Evolutionary conservation across 768 basidiomycete species (phyloP).

Genomic region (Trichaptum fuscoviolaceum): DNA sequence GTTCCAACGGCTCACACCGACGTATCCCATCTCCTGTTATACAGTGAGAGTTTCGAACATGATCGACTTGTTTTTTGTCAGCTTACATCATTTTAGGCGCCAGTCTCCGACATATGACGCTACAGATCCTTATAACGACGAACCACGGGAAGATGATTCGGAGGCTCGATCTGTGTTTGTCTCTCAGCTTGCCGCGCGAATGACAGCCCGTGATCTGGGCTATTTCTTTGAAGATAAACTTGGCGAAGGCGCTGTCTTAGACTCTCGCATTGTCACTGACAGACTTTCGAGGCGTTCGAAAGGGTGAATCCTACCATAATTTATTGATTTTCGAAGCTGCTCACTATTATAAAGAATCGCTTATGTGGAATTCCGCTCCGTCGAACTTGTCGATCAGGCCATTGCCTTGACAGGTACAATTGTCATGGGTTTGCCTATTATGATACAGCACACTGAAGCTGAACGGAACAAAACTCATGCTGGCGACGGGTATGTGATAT

Average conservation of each 20-base stretch:
- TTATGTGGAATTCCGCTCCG: constrained; percentile 92
- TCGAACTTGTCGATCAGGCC: constrained; percentile 90
- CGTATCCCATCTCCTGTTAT: constrained; percentile 35
- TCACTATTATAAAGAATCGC: constrained; percentile 63
- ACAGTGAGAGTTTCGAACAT: constrained; percentile 32
- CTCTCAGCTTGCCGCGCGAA: constrained; percentile 93
- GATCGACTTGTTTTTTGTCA: constrained; percentile 9
- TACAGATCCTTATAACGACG: constrained; percentile 75
- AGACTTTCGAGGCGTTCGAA: constrained; percentile 94
- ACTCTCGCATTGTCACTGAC: constrained; percentile 95
- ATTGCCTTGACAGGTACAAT: constrained; percentile 87
- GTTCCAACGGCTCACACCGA: constrained; percentile 18
- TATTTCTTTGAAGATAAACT: constrained; percentile 98
- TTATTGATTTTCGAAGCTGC: constrained; percentile 6
- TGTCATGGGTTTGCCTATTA: constrained; percentile 97
- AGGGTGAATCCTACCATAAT: constrained; percentile 54
- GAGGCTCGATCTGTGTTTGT: constrained; percentile 99
- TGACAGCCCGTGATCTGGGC: constrained; percentile 95
- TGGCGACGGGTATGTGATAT: constrained; percentile 67
- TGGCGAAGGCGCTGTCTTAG: constrained; percentile 90
- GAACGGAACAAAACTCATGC: constrained; percentile 89
- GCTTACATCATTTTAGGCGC: constrained; percentile 38
- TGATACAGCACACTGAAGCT: constrained; percentile 95
- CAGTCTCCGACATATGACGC: constrained; percentile 68
- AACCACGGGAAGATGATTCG: constrained; percentile 91